Evolutionary conservation across 2,329 filamentous ascomycete genomes (phyloP).

Genomic region (Hypoxylon rubiginosum): DNA sequence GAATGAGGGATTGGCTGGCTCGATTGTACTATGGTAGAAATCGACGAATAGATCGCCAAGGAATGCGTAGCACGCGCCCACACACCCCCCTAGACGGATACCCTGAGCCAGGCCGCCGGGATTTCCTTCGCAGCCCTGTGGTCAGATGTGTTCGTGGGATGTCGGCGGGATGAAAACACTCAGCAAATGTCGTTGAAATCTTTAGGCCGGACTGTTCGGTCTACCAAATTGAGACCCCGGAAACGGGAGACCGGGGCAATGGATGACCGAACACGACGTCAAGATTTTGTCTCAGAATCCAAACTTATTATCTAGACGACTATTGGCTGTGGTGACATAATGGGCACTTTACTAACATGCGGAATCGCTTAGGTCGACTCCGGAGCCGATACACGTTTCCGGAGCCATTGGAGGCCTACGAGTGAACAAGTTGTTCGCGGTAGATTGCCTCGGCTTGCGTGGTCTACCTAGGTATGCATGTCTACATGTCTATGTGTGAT

Average conservation of each 20-base stretch:
- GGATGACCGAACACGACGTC: conserved; percentile 27
- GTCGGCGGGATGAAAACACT: conserved; percentile 10
- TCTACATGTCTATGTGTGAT: background rate
- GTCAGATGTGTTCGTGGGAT: conserved; percentile 19
- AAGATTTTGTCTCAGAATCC: conserved; percentile 7
- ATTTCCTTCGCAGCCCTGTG: conserved; percentile 29
- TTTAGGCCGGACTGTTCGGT: conserved; percentile 26
- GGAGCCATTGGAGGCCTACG: conserved; percentile 8
- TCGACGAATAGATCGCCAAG: conserved; percentile 28
- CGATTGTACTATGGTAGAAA: background rate
- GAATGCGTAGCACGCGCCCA: conserved; percentile 24
- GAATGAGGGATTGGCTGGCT: conserved; percentile 12
- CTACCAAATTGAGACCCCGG: conserved; percentile 16
- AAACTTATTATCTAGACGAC: background rate
- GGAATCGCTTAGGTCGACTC: conserved; percentile 15
- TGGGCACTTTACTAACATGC: conserved; percentile 9
- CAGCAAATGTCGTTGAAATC: conserved; percentile 8
- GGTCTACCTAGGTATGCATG: conserved; percentile 4
- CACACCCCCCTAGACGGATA: conserved; percentile 12
- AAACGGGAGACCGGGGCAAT: conserved; percentile 19
- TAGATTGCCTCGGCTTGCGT: conserved; percentile 22
- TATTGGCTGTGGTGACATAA: conserved; percentile 16
- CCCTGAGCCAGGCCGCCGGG: conserved; percentile 34
- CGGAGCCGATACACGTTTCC: conserved; percentile 18
- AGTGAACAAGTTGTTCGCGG: conserved; percentile 17